Base-by-base conservation (phyloP, 352 stramenopile genomes). In the Achlya hypogyna region DNA sequence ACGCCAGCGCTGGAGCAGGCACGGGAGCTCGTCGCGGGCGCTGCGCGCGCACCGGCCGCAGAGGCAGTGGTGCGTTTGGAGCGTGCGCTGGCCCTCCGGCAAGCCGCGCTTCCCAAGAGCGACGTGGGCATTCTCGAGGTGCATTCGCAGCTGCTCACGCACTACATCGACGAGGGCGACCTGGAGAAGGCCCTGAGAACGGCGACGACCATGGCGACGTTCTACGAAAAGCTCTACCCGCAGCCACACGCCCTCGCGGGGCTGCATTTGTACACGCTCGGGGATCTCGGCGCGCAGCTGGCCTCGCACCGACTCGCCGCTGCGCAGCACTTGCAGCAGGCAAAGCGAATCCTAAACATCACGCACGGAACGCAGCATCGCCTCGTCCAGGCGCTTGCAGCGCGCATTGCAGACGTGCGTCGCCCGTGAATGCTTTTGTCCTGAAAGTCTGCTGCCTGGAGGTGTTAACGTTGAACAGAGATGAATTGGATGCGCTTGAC, bases 221-320 rank as follows among this genome's bases (percentile, higher is more conserved):
- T 89, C 23, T 91, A 91, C 73, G 59, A 73, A 66, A 71, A 69
- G 31, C 72, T 87, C 40, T 91, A 91, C 54, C 70, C 71, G 27
- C n/a, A 29, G 25, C 84, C 78, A 56, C 82, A 91, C 62, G 76
- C 82, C 12, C 79, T 91, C 70, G 71, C 71, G 0, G 81, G 78
- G 0, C 69, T 91, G 28, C 82, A 91, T 63, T 42, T 83, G 32
- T 88, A 87, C 65, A 88, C 82, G 2, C 65, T 91, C 10, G 82
- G 82, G 4, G 82, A 91, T 65, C 69, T 87, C 22, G 73, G 73
- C 16, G 49, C 51, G 27, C 71, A 78, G 71, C 32, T 69, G n/a
- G 22, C 67, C 38, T 31, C 34, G 53, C 62, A 52, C 53, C 53
- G 65, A 6, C 20, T 32, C 23, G 71, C 75, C 23, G 74, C 73